These are phyloP conservation scores for Fusarium irregulare DNA, from an alignment of 2,329 filamentous ascomycete genomes.

Conservation along the genomic window DNA sequence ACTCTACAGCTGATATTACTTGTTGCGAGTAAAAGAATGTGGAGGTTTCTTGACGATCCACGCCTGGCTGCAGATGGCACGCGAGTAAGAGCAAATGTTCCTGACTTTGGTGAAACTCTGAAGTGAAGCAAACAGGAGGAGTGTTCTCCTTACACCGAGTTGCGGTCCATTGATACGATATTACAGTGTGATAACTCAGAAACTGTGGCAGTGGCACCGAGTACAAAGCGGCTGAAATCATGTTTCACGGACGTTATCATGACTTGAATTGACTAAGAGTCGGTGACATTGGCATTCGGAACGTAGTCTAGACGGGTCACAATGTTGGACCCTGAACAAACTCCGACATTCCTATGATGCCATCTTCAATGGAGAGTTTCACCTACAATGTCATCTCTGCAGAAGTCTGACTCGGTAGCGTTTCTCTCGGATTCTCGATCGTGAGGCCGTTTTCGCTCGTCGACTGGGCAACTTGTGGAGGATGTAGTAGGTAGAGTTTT, in stretches of 20 bases:
- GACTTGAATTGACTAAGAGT: constrained; percentile 18
- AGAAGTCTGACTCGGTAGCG: constrained; percentile 16
- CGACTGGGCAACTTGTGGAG: constrained; percentile 31
- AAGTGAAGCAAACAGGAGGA: background rate
- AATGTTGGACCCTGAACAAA: constrained; percentile 9
- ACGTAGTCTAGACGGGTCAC: background rate
- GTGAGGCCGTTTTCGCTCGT: constrained; percentile 7
- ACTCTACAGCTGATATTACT: constrained; percentile 10
- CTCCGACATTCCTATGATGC: constrained; percentile 28
- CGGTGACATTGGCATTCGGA: constrained; percentile 1
- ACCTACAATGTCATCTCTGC: background rate
- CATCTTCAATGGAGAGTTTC: constrained; percentile 3
- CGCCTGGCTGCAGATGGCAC: constrained; percentile 13
- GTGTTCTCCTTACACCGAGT: background rate
- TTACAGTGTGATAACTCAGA: constrained; percentile 6
- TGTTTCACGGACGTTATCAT: constrained; percentile 41
- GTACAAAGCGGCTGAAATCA: constrained; percentile 40
- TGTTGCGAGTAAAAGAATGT: constrained; percentile 17
- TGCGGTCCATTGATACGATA: background rate
- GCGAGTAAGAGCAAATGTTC: constrained; percentile 7
- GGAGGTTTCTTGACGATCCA: constrained; percentile 24
- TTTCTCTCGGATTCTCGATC: background rate
- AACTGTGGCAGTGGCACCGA: constrained; percentile 31
- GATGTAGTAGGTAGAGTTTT: constrained; percentile 6
- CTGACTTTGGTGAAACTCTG: constrained; percentile 19